phyloP scores from a whole-genome alignment of 2,329 filamentous ascomycete genomes.

The Dryadomyces quercivorus region DNA sequence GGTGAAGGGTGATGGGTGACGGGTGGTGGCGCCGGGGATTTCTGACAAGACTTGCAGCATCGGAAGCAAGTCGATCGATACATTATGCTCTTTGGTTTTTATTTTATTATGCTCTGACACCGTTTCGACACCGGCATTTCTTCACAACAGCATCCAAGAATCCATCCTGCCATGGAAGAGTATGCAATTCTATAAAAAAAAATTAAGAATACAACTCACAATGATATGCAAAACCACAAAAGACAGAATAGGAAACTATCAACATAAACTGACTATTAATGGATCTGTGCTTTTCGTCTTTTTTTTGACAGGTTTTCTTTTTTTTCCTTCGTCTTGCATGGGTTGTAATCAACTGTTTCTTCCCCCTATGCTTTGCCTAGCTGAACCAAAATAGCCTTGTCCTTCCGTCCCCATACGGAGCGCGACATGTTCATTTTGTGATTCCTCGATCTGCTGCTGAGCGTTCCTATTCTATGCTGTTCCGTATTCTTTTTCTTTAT shows the following conservation, averaged over 20 bases:
- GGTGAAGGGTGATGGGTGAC: no score
- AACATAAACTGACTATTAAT: background rate
- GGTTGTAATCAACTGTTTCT: background rate
- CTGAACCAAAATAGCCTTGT: background rate
- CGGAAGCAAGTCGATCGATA: no score
- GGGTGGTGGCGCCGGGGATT: no score
- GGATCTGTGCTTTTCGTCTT: background rate
- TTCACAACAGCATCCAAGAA: background rate
- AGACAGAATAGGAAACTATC: background rate
- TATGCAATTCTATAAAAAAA: background rate
- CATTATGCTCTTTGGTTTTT: no score
- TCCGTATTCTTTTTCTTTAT: constrained; percentile 36
- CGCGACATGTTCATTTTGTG: background rate
- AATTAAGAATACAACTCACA: background rate
- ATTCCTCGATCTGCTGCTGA: background rate
- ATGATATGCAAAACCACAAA: background rate
- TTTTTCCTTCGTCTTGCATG: background rate
- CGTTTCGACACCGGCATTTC: background rate
- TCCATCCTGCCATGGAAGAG: background rate
- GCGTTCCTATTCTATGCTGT: background rate
- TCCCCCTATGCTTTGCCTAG: background rate
- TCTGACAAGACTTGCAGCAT: no score
- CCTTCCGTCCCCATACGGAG: background rate
- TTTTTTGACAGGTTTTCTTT: background rate
- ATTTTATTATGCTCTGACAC: no score